Base-by-base conservation (phyloP, 345 rosid genomes). In the Salix udensis region DNA sequence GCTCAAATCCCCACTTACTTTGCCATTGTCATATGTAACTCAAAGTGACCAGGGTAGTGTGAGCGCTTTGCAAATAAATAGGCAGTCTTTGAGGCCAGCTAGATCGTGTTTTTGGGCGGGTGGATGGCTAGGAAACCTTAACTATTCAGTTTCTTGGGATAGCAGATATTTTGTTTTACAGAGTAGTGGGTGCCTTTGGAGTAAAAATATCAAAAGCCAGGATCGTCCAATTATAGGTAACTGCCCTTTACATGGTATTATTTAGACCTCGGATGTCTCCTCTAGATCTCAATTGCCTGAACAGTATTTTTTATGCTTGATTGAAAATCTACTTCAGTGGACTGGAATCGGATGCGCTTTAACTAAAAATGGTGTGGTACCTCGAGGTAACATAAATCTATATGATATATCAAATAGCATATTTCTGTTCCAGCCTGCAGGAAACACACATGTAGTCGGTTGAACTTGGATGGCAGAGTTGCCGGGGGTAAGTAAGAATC, bases 171-270 rank as follows among this genome's bases (percentile, higher is more conserved):
- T 65, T 64, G 16, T 75, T 73, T 75, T 65, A 76, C 82, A 68
- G 75, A 61, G 76, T 76, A 69, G 64, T 23, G 79, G 81, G 52
- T 77, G 67, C 21, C 75, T 72, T 72, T 73, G 83, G 82, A 75
- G 76, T 84, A 19, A 75, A 71, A 71, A 37, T 70, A 69, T 70
- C 72, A 31, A 79, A 79, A 77, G 62, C 65, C 53, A 64, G 77
- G 77, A 19, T 73, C 68, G 34, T 65, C 68, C 70, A 44, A 53
- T n/a, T 53, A 65, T 84, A 84, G 85, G 85, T 79, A 79, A 82
- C 81, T 77, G 75, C 73, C 26, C 74, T 74, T 76, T 74, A 69
- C 68, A 70, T 68, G 52, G 78, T 28, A 28, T 55, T 76, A 69
- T 71, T 74, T 66, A 52, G 70, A 46, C 79, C 26, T 19, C 42